Evolutionary conservation across 257 asterid genomes (phyloP).

Genomic region (Primulina huaijiensis): DNA sequence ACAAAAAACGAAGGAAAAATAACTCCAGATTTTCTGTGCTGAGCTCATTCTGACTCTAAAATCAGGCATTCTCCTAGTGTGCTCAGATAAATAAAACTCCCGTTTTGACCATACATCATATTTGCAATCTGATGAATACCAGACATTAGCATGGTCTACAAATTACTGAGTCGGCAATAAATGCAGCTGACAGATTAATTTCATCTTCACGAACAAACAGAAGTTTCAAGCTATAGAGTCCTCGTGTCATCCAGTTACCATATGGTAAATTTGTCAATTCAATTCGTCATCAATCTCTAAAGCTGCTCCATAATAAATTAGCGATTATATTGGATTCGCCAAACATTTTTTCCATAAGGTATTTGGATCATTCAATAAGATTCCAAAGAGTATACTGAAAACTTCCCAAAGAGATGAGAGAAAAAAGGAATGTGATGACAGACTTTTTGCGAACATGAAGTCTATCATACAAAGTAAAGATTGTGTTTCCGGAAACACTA

Average conservation of each 20-base stretch:
- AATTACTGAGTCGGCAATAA: neutral
- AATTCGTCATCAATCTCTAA: neutral
- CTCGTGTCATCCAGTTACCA: neutral
- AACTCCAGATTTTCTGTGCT: neutral
- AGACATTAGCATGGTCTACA: neutral
- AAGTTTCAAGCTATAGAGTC: neutral
- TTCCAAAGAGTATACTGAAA: neutral
- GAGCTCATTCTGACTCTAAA: neutral
- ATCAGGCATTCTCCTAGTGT: neutral
- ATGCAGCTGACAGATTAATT: slow-evolving; percentile 6
- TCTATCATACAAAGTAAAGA: neutral
- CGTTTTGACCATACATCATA: slow-evolving; percentile 1
- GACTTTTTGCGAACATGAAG: neutral
- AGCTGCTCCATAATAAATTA: neutral
- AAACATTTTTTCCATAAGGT: neutral
- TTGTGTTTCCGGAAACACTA: neutral
- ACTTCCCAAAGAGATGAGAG: neutral
- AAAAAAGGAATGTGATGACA: neutral
- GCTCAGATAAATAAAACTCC: neutral
- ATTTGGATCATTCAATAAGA: neutral
- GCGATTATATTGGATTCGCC: neutral
- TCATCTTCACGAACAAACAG: neutral
- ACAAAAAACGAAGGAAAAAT: too few species aligned
- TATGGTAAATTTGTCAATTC: neutral
- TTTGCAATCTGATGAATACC: slow-evolving; percentile 14